Base-by-base conservation (phyloP, 768 basidiomycete species). In the Lactifluus piperatus region DNA sequence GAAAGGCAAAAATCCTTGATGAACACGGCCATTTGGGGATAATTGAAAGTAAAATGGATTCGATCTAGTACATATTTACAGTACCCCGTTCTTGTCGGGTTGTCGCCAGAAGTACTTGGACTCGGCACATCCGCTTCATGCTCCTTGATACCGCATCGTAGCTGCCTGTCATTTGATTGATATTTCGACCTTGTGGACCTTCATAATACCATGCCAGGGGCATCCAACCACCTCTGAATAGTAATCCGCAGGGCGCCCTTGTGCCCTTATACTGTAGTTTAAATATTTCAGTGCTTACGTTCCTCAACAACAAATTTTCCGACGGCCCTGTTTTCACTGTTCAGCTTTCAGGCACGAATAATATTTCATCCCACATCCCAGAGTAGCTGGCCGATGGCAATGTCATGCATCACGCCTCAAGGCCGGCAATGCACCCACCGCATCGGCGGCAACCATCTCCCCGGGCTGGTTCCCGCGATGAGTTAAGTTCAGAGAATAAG, bases 31-130 rank as follows among this genome's bases (percentile, higher is more conserved):
- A 10, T 22, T 43, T 43, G 18, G 8, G 22, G 16, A 7, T 47
- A 47, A 47, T 16, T 16, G 16, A 29, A 27, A 27, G 14, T 29
- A 14, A 26, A 6, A 46, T 24, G 44, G 13, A 27, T 16, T 26
- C 11, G 44, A 20, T 11, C 22, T 27, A 26, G 11, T 26, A 27
- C 44, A 46, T 4, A 5, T 14, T n/a, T n/a, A n/a, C n/a, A n/a
- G 24, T 22, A 27, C 36, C 63, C 54, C 62, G 54, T 45, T 51
- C 4, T 44, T 11, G 47, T 62, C 52, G 62, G 52, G 36, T 34
- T 20, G 5, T 51, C 22, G 34, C 14, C 14, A 22, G 8, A 20
- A n/a, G 54, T 49, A 22, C 58, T 29, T 36, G 47, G 49, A 55
- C 48, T 22, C 14, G 58, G 53, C 47, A 24, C 58, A 54, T 49